Evolutionary conservation across 257 asterid species (phyloP).

Genomic region (Jaltomata sinuosa): DNA sequence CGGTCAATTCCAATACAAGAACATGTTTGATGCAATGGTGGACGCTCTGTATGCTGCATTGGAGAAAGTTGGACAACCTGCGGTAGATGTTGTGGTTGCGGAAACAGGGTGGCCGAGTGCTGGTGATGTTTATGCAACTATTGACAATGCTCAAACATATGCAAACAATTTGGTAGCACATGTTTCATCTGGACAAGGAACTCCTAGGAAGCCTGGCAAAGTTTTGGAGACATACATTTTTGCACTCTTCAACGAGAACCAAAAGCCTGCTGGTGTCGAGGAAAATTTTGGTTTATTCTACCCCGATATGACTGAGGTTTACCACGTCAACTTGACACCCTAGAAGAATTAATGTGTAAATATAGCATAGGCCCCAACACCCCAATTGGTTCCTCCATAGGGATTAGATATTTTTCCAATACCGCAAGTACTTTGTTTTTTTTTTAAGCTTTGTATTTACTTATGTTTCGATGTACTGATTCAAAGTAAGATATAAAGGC

Average conservation of each 20-base stretch:
- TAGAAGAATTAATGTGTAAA: not conserved
- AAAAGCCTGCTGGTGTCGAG: conserved; percentile 22
- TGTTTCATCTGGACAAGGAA: conserved; percentile 24
- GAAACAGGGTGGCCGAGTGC: conserved; percentile 66
- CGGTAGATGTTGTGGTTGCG: conserved; percentile 23
- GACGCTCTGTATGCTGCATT: conserved; percentile 32
- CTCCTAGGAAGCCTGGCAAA: conserved; percentile 33
- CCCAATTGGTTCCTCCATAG: not conserved
- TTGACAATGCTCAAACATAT: conserved; percentile 26
- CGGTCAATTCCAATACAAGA: conserved; percentile 6
- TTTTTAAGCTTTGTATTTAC: not conserved
- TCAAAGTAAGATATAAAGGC: not conserved
- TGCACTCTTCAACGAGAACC: conserved; percentile 33
- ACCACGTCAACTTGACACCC: conserved; percentile 15
- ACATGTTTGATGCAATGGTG: conserved; percentile 40
- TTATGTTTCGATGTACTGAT: not conserved
- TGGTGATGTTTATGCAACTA: conserved; percentile 20
- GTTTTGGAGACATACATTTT: conserved; percentile 23
- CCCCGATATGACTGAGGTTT: conserved; percentile 29
- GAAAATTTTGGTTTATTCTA: conserved; percentile 26
- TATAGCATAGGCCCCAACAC: not conserved
- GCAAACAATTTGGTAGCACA: conserved; percentile 24
- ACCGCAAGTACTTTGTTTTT: not conserved
- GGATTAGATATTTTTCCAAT: not conserved
- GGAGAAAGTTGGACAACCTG: conserved; percentile 25